Percentiles rank a stretch among this genome's conserved stretches.
Evolutionary conservation across 2,329 filamentous ascomycete genomes (phyloP).

Genomic region (Akanthomyces uredinophilus): DNA sequence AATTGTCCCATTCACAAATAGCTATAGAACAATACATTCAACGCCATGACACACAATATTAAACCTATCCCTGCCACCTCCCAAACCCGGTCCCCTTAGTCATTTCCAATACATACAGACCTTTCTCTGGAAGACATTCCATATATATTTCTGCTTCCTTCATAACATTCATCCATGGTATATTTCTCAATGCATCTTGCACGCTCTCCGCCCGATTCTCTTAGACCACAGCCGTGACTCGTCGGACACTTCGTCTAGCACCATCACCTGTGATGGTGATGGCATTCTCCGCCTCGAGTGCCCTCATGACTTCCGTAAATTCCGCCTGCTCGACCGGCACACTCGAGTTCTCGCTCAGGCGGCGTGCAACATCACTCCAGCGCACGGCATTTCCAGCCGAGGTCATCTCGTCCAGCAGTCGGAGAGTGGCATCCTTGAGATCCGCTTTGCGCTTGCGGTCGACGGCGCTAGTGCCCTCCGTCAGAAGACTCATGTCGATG

Average conservation of each 20-base stretch:
- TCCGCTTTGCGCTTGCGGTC: slow-evolving; percentile 80
- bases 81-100: neutral
- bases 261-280: slow-evolving; percentile 82
- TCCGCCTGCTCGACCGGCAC: slow-evolving; percentile 70
- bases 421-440: slow-evolving; percentile 72
- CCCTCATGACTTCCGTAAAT: slow-evolving; percentile 75
- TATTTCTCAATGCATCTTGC: neutral
- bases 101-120: neutral
- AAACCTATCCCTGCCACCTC: neutral
- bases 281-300: slow-evolving; percentile 77
- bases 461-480: slow-evolving; percentile 86
- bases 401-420: slow-evolving; percentile 75
- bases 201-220: neutral
- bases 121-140: neutral
- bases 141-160: neutral
- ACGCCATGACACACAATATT: slow-evolving; percentile 3
- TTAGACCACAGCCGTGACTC: slow-evolving; percentile 54
- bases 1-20: neutral
- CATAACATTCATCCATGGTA: slow-evolving; percentile 11
- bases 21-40: neutral
- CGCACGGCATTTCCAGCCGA: slow-evolving; percentile 62
- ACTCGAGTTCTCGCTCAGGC: slow-evolving; percentile 65
- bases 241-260: slow-evolving; percentile 71
- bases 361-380: slow-evolving; percentile 72
- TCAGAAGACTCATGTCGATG: slow-evolving; percentile 94